Evolutionary conservation across 176 grass and related monocot genomes (phyloP), one percentile per base, ranked within the genome.

Genomic region (Saccharum spontaneum): DNA sequence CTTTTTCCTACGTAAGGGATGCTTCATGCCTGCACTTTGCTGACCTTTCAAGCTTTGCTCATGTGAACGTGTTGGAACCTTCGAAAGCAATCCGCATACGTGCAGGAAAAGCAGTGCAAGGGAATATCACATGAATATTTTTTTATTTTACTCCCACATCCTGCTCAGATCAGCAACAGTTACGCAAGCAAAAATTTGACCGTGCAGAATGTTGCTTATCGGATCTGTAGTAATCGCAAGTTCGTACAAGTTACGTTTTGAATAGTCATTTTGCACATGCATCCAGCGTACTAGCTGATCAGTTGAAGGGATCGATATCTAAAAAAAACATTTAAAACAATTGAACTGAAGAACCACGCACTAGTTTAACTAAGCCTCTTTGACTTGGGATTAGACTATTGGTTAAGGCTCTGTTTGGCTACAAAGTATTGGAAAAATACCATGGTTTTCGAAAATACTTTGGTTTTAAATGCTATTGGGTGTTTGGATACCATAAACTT

Each of bases 51-150:
- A 77, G 63, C 73, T 84, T 63, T 41, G 34, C 39, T 3, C 46
- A 69, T 77, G 64, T 78, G 82, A 24, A 48, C 45, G 5, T 52
- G 49, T 18, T 49, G 16, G 69, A 81, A 79, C 60, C 78, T 87
- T 81, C 69, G 49, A 87, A 87, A 87, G 78, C 78, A 65, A 80
- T 48, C 6, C 45, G 68, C 37, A 12, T 11, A 44, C 8, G 39
- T 70, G 40, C 38, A 31, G 23, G n/a, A 72, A 73, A 83, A 83
- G 48, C 17, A 67, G 34, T 77, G n/a, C 74, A 24, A 3, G 44
- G 28, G 0, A 28, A 28, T 28, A 28, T 28, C 28, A 28, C 28
- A 28, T 28, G 28, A 28, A 28, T 28, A 28, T 28, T 28, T 28
- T 28, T 28, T 28, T 28, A 28, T 28, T 28, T 45, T 31, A 61